Conservation (phyloP, 345 rosid species). For the Brassica cretica region DNA sequence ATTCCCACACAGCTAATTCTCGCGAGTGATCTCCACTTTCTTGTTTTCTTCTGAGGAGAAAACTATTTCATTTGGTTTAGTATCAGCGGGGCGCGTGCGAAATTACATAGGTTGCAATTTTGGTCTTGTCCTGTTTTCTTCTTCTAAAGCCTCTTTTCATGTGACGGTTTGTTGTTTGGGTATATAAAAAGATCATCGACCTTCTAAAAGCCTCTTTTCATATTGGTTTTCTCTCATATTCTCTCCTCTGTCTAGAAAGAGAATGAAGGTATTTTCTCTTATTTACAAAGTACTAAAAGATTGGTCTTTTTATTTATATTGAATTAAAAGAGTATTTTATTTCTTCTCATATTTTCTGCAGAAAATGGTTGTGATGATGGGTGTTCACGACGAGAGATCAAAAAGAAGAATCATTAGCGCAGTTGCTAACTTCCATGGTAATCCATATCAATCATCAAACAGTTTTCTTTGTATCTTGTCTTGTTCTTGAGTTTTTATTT, state of each 20-base stretch:
- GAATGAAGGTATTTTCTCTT: slow-evolving; percentile 18
- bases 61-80: neutral
- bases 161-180: neutral
- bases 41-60: neutral
- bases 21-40: slow-evolving; percentile 21
- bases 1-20: neutral
- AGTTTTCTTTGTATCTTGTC: neutral
- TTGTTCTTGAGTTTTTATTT: neutral
- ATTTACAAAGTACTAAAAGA: neutral
- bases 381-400: slow-evolving; percentile 49
- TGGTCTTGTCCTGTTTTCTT: neutral
- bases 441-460: neutral
- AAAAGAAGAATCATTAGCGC: slow-evolving; percentile 56
- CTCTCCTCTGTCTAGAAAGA: neutral
- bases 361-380: slow-evolving; percentile 66
- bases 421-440: slow-evolving; percentile 57
- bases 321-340: neutral
- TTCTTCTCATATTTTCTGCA: slow-evolving; percentile 33
- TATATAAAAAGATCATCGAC: neutral
- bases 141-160: neutral
- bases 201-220: neutral
- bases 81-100: neutral
- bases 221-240: neutral
- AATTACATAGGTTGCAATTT: neutral
- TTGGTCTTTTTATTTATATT: neutral